A percentile compares a stretch with the other conserved stretches of the same genome.
These are phyloP conservation scores for Starmerella kuoi DNA, from an alignment of 805 yeast genomes.

Conservation along the genomic window DNA sequence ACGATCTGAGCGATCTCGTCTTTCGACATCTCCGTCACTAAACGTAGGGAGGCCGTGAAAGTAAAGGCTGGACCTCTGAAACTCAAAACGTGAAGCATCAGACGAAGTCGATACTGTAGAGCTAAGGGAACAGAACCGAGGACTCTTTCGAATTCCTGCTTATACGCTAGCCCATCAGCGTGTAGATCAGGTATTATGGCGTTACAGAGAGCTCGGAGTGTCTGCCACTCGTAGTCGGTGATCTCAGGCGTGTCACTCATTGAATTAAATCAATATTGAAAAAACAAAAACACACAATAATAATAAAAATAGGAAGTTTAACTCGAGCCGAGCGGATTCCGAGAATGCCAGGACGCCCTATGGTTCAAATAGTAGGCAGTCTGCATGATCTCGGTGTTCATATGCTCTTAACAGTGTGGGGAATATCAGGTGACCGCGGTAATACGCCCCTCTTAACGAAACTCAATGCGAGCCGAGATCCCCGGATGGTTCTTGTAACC, in stretches of 20 bases:
- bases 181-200: slow-evolving; percentile 6
- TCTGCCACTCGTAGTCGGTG: slow-evolving; percentile 11
- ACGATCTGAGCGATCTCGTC: slow-evolving; percentile 30
- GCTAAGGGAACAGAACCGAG: neutral
- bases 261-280: neutral
- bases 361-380: too few relatives aligned
- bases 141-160: slow-evolving; percentile 3
- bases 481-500: too few relatives aligned
- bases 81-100: slow-evolving; percentile 19
- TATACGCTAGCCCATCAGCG: slow-evolving; percentile 1
- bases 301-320: too few relatives aligned
- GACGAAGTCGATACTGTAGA: slow-evolving; percentile 9
- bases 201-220: slow-evolving; percentile 6
- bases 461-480: too few relatives aligned
- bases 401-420: neutral
- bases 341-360: too few relatives aligned
- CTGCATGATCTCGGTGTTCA: neutral
- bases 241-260: slow-evolving; percentile 1
- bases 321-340: too few relatives aligned
- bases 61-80: slow-evolving; percentile 21
- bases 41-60: slow-evolving; percentile 20
- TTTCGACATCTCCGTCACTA: slow-evolving; percentile 23
- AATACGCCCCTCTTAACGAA: too few relatives aligned
- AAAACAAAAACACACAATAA: too few relatives aligned
- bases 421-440: too few relatives aligned